Base-by-base conservation (phyloP, 2,329 filamentous ascomycete species). In the Alternaria ventricosa region DNA sequence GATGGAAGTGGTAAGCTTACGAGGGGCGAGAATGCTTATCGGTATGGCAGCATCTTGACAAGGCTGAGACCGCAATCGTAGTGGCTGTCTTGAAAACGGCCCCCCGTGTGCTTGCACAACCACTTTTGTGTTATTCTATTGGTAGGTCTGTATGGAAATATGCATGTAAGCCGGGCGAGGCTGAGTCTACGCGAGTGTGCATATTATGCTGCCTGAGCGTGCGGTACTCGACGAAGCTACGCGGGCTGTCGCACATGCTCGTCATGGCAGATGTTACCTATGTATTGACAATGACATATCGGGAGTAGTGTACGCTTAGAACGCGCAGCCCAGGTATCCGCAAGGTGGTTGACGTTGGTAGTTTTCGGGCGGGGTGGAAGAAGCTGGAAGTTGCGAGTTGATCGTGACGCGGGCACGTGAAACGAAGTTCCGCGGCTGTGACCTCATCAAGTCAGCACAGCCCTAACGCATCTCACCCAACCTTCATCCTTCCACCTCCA, bases 371-470 rank as follows among this genome's bases (percentile, higher is more conserved):
- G 27, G 54, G 41, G 46, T 62, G 60, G 60, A 58, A 46, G 28
- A 43, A 62, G 55, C 47, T 62, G 41, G 60, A 59, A 62, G 22
- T 20, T 27, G 18, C 27, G 47, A 28, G 30, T 36, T 4, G 1
- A 33, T 15, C 30, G 55, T 51, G 41, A 47, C 5, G 3, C 12
- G 36, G 13, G 49, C 61, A 63, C 61, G 57, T 63, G 61, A 63
- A 56, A 47, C 23, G 41, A 23, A 44, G 51, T 44, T 57, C 33
- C 20, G 51, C 43, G 61, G 44, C 57, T 44, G 61, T 60, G 61
- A 61, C 53, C 57, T 64, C 55, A 64, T 60, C 9, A 61, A n/a
- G 47, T 49, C 55, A 64, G 46, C 61, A 64, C 18, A 45, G 57
- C 61, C 57, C 51, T 47, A 56, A 6, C 6, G 44, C 57, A 30